These are phyloP conservation scores for Macroventuria anomochaeta DNA, from an alignment of 2,329 filamentous ascomycete species.

Conservation along the genomic window DNA sequence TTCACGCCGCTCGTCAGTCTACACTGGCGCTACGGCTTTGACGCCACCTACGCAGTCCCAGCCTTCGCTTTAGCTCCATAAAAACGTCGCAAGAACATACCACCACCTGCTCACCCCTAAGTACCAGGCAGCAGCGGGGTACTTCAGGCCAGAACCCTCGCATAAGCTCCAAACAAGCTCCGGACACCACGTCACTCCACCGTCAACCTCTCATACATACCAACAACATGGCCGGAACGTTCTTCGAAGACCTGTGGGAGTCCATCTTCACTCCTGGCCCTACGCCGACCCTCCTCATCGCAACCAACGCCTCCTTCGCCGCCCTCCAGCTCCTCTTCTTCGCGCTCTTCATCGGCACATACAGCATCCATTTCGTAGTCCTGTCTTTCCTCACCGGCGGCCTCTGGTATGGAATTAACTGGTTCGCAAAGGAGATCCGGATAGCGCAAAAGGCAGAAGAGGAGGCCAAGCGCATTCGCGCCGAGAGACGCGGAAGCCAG, in stretches of 20 bases:
- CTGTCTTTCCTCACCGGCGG: conserved; percentile 80
- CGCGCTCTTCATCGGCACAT: conserved; percentile 77
- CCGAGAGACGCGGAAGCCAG: conserved; percentile 54
- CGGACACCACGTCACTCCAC: conserved; percentile 5
- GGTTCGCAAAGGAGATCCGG: conserved; percentile 78
- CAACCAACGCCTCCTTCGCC: conserved; percentile 89
- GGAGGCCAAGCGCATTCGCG: conserved; percentile 56
- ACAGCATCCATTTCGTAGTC: conserved; percentile 86
- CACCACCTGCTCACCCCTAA: conserved; percentile 5
- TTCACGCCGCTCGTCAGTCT: conserved; percentile 18
- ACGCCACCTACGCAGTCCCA: conserved; percentile 15
- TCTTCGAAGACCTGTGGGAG: conserved; percentile 80
- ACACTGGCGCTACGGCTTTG: conserved; percentile 16
- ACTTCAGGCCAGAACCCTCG: conserved; percentile 3
- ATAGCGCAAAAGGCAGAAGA: conserved; percentile 56
- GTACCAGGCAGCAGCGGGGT: conserved; percentile 15
- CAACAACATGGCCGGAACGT: conserved; percentile 51
- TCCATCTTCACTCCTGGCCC: conserved; percentile 93
- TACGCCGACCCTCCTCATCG: conserved; percentile 84
- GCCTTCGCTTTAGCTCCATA: neutral
- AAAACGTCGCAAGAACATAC: conserved; percentile 4
- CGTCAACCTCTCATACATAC: neutral
- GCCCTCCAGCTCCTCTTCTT: conserved; percentile 81
- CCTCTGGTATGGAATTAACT: conserved; percentile 95
- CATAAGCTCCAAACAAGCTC: conserved; percentile 7